Evolutionary conservation across 1,139 yeast genomes (phyloP).

Genomic region (Diutina ranongensis): DNA sequence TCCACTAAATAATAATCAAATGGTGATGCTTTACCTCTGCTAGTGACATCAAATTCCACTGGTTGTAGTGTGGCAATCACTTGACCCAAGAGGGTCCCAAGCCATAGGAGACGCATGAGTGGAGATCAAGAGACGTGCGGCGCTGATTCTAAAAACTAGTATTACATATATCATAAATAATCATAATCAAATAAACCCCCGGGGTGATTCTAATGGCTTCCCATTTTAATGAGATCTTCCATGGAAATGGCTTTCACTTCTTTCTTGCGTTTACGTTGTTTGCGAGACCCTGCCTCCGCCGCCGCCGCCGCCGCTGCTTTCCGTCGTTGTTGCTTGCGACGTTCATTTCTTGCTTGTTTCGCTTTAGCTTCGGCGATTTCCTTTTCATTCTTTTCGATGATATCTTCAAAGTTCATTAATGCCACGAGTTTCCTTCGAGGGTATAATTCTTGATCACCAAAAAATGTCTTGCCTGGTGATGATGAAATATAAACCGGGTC

Average conservation of each 20-base stretch:
- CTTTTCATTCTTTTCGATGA: conserved; percentile 13
- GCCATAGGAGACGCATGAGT: not conserved
- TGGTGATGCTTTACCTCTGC: not conserved
- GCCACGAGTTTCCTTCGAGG: conserved; percentile 20
- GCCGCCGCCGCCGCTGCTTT: conserved; percentile 10
- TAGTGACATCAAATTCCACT: not conserved
- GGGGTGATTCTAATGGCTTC: not conserved
- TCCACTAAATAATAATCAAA: not conserved
- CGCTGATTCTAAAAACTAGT: no score
- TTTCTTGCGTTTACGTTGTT: conserved; percentile 14
- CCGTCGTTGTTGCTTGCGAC: conserved; percentile 1
- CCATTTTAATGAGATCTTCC: not conserved
- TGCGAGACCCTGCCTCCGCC: no score
- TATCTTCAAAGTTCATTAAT: conserved; percentile 17
- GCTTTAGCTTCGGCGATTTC: conserved; percentile 6
- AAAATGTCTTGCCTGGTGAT: conserved; percentile 16
- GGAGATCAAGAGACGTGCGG: no score
- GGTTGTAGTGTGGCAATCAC: not conserved
- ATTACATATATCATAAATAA: no score
- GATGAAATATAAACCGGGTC: conserved; percentile 13
- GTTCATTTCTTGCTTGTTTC: conserved; percentile 5
- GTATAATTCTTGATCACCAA: conserved; percentile 12
- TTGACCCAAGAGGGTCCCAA: not conserved
- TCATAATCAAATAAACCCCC: no score
- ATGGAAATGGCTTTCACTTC: conserved; percentile 16